Evolutionary conservation across 106 monocot genomes (phyloP), one percentile per base, ranked within the genome.

Genomic region (Platanthera guangdongensis): DNA sequence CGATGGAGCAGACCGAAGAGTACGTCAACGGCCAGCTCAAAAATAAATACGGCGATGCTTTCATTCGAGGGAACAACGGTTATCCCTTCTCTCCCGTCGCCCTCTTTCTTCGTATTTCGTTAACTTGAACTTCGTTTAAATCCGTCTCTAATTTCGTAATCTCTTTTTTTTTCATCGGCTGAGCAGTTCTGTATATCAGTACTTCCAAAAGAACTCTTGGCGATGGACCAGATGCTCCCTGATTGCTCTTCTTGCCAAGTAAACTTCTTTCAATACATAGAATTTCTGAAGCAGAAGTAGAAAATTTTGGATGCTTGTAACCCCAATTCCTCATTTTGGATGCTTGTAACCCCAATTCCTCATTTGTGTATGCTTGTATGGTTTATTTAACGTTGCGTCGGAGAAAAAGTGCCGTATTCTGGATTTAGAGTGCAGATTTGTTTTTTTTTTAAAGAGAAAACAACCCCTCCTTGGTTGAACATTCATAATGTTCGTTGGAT

Each of bases 11-110:
- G 72, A 99, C 97, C 19, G 94, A 99, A 81, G 97, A 99, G 78
- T 99, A 99, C 25, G 94, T 94, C 39, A 99, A 99, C 72, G 94
- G 97, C 50, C 97, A 94, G 78, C 86, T 94, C 15, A 99, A 99
- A 80, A 99, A 99, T 75, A 99, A 99, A 80, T 99, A 99, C 69
- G 97, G 97, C 0, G 97, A 99, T 90, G 94, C 92, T 49, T 99
- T 99, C 71, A 99, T 99, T n/a, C 84, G 97, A 80, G 94, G 97
- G 84, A 99, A 99, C 76, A 99, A 97, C 59, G 97, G 97, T 97
- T 85, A 74, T 64, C 68, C 52, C 39, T 74, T 45, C 16, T 25
- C n/a, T 79, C 50, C 9, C 15, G 49, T 16, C 52, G 16, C 6
- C 5, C 51, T 57, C 11, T 50, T 4, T 39, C 50, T 14, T n/a